A percentile compares a stretch with the other conserved stretches of the same genome.
Evolutionary conservation across 1,284 basidiomycete genomes (phyloP).

Genomic region (Ganoderma boninense): DNA sequence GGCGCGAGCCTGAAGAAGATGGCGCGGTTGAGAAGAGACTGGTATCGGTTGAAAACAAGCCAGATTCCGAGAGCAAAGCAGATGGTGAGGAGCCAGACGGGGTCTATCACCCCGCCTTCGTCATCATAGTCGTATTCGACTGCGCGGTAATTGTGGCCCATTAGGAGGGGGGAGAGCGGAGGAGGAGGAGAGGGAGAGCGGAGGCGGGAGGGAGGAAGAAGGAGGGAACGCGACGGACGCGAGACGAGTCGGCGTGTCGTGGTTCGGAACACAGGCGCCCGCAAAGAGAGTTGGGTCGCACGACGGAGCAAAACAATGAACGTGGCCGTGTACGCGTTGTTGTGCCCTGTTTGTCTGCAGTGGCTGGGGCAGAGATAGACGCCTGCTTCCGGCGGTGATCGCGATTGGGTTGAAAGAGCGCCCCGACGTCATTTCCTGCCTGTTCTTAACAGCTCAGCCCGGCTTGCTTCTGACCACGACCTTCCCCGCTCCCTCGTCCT

Average conservation of each 20-base stretch:
- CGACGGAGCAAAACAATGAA: slow-evolving; percentile 16
- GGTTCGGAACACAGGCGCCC: slow-evolving; percentile 25
- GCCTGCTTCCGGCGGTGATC: background rate
- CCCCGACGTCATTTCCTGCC: slow-evolving; percentile 28
- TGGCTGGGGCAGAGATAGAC: slow-evolving; percentile 17
- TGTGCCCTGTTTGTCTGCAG: slow-evolving; percentile 29
- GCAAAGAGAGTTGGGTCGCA: slow-evolving; percentile 24
- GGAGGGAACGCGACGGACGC: slow-evolving; percentile 12
- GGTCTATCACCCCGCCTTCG: slow-evolving; percentile 40
- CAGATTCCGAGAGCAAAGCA: slow-evolving; percentile 81
- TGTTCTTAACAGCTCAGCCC: slow-evolving; percentile 7
- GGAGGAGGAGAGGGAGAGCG: slow-evolving; percentile 6
- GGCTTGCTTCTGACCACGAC: slow-evolving; percentile 14
- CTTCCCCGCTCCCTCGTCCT: background rate
- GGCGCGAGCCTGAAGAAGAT: slow-evolving; percentile 65
- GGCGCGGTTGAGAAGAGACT: slow-evolving; percentile 74
- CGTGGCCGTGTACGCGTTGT: slow-evolving; percentile 32
- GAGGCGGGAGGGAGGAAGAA: slow-evolving; percentile 8
- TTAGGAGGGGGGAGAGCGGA: slow-evolving; percentile 6
- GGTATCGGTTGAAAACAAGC: slow-evolving; percentile 77
- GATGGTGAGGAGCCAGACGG: slow-evolving; percentile 53
- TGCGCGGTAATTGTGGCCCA: slow-evolving; percentile 20
- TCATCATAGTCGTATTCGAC: slow-evolving; percentile 42
- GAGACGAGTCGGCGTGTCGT: slow-evolving; percentile 6
- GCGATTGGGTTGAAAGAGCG: slow-evolving; percentile 14